Evolutionary conservation across 495 filamentous ascomycete species (phyloP), one percentile per base, ranked within the genome.

Genomic region (Penicillium psychrofluorescens): DNA sequence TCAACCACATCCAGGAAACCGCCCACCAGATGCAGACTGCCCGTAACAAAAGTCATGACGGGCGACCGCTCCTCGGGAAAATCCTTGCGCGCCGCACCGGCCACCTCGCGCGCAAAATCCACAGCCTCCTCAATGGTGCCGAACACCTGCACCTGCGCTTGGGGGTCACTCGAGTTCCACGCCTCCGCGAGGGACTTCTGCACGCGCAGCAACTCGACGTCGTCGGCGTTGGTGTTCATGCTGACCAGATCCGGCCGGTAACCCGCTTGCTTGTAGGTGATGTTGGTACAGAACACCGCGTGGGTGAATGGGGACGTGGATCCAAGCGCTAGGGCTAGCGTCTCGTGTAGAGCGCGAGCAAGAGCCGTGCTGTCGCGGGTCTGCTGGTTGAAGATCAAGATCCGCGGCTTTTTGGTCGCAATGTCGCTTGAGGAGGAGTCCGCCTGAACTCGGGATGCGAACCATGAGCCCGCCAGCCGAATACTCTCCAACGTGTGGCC

Each of bases 301-400:
- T 90, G 84, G 13, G 84, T 77, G 53, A 96, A 95, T 1, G 81
- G 72, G 2, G 63, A 62, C 10, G 68, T 66, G 8, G 74, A 61
- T 7, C 64, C 62, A 1, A 86, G 65, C 0, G 80, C 72, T 4
- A 69, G 61, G 30, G 77, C 59, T 29, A 97, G 75, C 1, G 80
- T 81, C 16, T 74, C 66, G 48, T 90, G 76, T 13, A 94, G 80
- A 1, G 79, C 74, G 10, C 75, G 63, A 8, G 84, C 83, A n/a
- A 85, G 67, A 9, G 76, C 70, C 27, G 63, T 62, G 42, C 90
- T 87, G 41, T 84, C 76, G 12, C 90, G 83, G 9, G 84, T 88
- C 57, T 96, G 91, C 55, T 98, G 92, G 65, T 98, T 98, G 76
- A 97, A 98, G 40, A 98, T 80, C 42, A 98, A 69, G 40, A 90